These are phyloP conservation scores for Quercus alba DNA, from an alignment of 306 rosid species.

Conservation along the genomic window DNA sequence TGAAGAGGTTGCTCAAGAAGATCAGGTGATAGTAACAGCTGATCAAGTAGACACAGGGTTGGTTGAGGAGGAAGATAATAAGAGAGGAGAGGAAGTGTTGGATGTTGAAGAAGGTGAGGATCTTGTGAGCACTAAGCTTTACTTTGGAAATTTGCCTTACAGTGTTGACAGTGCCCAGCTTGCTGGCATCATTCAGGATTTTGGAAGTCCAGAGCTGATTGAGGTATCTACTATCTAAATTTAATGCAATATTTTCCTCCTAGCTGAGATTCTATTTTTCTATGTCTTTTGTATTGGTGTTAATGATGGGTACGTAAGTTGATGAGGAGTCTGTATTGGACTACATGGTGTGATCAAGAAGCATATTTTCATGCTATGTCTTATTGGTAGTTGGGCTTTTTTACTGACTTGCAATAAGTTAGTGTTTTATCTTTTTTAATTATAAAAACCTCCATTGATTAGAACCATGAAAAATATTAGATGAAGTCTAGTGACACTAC, in stretches of 20 bases:
- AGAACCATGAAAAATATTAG: too few relatives aligned
- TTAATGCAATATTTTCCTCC: neutral
- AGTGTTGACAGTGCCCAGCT: conserved; percentile 94
- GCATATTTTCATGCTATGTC: neutral
- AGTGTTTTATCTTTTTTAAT: neutral
- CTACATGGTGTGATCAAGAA: neutral
- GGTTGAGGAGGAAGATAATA: conserved; percentile 9
- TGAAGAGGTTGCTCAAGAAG: conserved; percentile 56
- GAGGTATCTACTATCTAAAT: conserved; percentile 47
- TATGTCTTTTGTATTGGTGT: neutral
- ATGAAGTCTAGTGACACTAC: too few relatives aligned
- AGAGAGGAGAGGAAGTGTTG: conserved; percentile 19
- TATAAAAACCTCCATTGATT: too few relatives aligned
- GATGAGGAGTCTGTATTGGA: neutral
- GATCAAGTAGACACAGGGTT: conserved; percentile 29
- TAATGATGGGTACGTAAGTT: neutral
- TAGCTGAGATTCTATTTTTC: neutral
- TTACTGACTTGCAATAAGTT: neutral
- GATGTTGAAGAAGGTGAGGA: conserved; percentile 25
- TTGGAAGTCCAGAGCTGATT: conserved; percentile 74
- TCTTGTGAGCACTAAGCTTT: conserved; percentile 65
- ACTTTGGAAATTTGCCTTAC: conserved; percentile 93
- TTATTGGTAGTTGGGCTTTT: neutral
- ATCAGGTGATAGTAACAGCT: conserved; percentile 33
- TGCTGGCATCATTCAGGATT: conserved; percentile 80